Base-by-base conservation (phyloP, 2,329 filamentous ascomycete species). In the Arthrinium phaeospermum region DNA sequence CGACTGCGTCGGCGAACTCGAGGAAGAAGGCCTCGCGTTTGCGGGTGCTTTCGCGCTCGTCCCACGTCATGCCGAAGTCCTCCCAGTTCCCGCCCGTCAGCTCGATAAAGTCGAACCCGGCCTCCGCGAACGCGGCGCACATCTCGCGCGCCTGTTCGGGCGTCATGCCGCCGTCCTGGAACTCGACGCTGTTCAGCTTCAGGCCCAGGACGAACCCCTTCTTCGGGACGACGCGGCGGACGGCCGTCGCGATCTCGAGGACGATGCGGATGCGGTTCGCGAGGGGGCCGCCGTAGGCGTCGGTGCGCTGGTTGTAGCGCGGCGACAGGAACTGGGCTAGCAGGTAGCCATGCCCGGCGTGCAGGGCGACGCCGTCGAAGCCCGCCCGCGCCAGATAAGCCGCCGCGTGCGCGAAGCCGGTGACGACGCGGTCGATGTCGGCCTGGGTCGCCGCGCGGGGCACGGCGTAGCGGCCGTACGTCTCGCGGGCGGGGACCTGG, bases 331-430 rank as follows among this genome's bases (percentile, higher is more conserved):
- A 90, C 74, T 88, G 86, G 4, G 85, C 82, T 4, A 89, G 78
- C 2, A 90, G 83, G 75, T 88, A 89, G 1, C 88, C 87, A 75
- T 89, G 87, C 1, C 87, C 88, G 22, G 80, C 86, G 75, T 90
- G 88, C 10, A 89, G 79, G 75, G 87, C 75, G 37, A 88, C 80
- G 3, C 87, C 86, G 74, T 88, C 84, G 68, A 85, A 93, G 2
- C 91, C 91, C 0, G 90, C 90, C 77, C 89, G 89, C 72, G 92
- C 85, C 3, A 89, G 82, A 74, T 87, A 92, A 76, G 89, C 87
- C 0, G 90, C 90, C 0, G 51, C 51, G 22, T 71, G 61, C 4
- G 51, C 53, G 51, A 73, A 73, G 2, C 86, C 86, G 27, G 89
- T 85, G n/a, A 91, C 85, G 22, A 93, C 78, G 22, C 82, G 78